Evolutionary conservation across 2,329 filamentous ascomycete species (phyloP).

Genomic region (Nemania sp.): DNA sequence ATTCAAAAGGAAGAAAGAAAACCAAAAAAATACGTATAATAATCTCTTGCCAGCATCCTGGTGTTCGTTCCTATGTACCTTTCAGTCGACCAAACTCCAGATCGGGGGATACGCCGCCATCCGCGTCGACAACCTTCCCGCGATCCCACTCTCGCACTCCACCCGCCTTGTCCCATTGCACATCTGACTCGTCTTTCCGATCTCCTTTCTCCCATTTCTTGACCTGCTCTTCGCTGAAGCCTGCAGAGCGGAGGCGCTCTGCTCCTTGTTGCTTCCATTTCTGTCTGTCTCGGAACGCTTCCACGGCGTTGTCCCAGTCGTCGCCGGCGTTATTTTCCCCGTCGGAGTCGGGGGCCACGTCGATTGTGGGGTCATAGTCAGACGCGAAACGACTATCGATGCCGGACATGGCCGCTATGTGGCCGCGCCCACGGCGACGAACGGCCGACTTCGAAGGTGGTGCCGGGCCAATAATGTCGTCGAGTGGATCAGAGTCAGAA

Average conservation of each 20-base stretch:
- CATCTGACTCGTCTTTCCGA: slow-evolving; percentile 65
- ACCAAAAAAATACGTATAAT: neutral
- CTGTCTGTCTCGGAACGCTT: slow-evolving; percentile 78
- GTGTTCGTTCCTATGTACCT: slow-evolving; percentile 12
- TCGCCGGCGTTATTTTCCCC: slow-evolving; percentile 58
- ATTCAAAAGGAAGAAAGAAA: no score
- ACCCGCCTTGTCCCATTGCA: slow-evolving; percentile 73
- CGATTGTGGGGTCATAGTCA: slow-evolving; percentile 61
- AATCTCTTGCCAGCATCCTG: neutral
- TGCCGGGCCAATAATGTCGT: slow-evolving; percentile 77
- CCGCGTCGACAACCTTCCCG: slow-evolving; percentile 49
- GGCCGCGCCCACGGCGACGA: slow-evolving; percentile 72
- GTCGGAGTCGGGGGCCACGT: slow-evolving; percentile 52
- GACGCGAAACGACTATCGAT: slow-evolving; percentile 83
- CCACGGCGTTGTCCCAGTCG: slow-evolving; percentile 80
- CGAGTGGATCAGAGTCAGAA: slow-evolving; percentile 71
- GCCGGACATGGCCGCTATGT: slow-evolving; percentile 61
- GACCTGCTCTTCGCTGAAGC: slow-evolving; percentile 77
- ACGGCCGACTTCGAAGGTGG: slow-evolving; percentile 54
- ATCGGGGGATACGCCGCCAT: slow-evolving; percentile 24
- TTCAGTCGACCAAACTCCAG: slow-evolving; percentile 28
- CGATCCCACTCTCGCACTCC: slow-evolving; percentile 67
- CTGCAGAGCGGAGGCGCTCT: slow-evolving; percentile 74
- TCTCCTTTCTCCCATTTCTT: slow-evolving; percentile 70
- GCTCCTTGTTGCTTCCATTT: slow-evolving; percentile 77